A percentile compares a stretch with the other conserved stretches of the same genome.
phyloP scores from a whole-genome alignment of 768 basidiomycete species.

The Psilocybe sp. region DNA sequence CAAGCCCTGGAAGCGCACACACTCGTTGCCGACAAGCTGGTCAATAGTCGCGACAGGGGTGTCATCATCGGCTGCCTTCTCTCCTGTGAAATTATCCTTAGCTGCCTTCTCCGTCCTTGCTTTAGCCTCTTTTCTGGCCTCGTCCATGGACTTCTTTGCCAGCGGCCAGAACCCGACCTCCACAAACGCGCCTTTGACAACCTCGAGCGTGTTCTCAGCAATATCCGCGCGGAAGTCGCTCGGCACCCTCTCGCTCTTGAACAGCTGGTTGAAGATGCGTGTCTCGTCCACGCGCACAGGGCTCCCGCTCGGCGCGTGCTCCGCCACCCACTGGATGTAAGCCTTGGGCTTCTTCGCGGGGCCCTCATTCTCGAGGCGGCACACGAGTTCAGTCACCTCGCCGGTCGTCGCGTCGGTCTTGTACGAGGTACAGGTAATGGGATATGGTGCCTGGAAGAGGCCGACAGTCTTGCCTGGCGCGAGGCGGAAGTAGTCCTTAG shows the following conservation, averaged over 20 bases:
- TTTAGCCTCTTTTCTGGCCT: conserved; percentile 65
- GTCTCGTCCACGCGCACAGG: conserved; percentile 88
- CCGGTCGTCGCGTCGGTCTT: conserved; percentile 72
- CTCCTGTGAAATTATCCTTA: conserved; percentile 37
- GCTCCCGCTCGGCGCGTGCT: conserved; percentile 72
- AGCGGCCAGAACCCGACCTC: conserved; percentile 90
- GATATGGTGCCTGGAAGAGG: conserved; percentile 87
- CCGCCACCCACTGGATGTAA: conserved; percentile 96
- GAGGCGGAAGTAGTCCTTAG: conserved; percentile 94
- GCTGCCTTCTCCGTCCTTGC: conserved; percentile 60
- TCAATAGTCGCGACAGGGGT: conserved; percentile 74
- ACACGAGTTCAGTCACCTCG: conserved; percentile 75
- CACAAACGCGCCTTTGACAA: conserved; percentile 77
- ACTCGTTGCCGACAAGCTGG: conserved; percentile 87
- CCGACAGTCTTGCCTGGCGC: conserved; percentile 98
- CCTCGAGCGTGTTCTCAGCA: conserved; percentile 76
- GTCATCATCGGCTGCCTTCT: conserved; percentile 35
- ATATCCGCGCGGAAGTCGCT: conserved; percentile 84
- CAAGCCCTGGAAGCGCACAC: conserved; percentile 93
- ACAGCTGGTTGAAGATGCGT: conserved; percentile 88
- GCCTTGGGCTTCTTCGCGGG: conserved; percentile 79
- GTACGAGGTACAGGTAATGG: conserved; percentile 91
- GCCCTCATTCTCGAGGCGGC: conserved; percentile 71
- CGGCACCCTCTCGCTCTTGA: conserved; percentile 89
- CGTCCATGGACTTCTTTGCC: conserved; percentile 61